Base-by-base conservation (phyloP, 176 grass and related monocot genomes). In the Carex parvula region DNA sequence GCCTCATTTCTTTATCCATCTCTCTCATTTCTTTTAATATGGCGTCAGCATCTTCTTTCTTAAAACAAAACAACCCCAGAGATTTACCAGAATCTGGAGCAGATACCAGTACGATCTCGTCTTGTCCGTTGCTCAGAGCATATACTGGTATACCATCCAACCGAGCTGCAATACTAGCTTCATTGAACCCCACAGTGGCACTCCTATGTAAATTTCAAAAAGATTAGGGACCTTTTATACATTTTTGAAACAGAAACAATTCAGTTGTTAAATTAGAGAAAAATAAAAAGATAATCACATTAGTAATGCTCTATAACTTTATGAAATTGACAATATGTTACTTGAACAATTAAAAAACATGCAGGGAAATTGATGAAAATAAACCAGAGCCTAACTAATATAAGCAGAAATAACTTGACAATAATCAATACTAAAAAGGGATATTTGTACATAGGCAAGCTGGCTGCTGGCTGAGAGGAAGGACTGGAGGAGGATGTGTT, bases 21-120 rank as follows among this genome's bases (percentile, higher is more conserved):
- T 13, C n/a, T 82, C 44, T 82, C 80, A 82, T 82, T 48, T 82
- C 60, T 16, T 52, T n/a, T 29, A 82, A 82, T 26, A 82, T 82
- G 13, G 80, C 56, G 21, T 82, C 80, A 16, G 80, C 80, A 82
- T 82, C 80, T 67, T 82, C 60, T 66, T 52, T 82, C 80, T 82
- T 82, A 16, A 82, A 82, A 82, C 80, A 82, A 50, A 82, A 82
- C 37, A 82, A 32, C 6, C 80, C 80, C 29, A 82, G 80, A 13
- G 59, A 82, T 82, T 53, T 82, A 26, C 5, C 61, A 48, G 80
- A 3, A 44, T 58, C 16, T 3, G 80, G 21, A 50, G 37, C 60
- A 66, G 80, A 82, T 29, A 82, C 80, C 80, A 82, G 26, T 16
- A 82, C 80, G 9, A 82, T 50, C 60, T 82, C 58, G 1, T 20